Percentiles rank a stretch among this genome's conserved stretches.
phyloP scores from a whole-genome alignment of 1,139 yeast genomes.

The Geotrichum macrosporum region DNA sequence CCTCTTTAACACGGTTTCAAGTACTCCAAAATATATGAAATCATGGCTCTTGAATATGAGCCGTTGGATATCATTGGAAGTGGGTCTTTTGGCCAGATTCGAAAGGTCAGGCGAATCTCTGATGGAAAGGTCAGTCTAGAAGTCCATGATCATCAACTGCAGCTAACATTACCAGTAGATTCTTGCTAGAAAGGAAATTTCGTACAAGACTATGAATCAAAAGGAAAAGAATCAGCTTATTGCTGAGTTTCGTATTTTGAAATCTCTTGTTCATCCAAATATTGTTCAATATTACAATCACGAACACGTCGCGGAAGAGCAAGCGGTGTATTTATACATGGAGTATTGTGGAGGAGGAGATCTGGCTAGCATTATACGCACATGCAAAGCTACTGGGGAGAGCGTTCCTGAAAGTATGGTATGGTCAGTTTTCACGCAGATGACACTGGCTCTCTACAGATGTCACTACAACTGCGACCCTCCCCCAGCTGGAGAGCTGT shows the following conservation, averaged over 20 bases:
- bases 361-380: slow-evolving; percentile 66
- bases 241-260: slow-evolving; percentile 80
- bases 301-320: slow-evolving; percentile 69
- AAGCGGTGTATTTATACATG: slow-evolving; percentile 83
- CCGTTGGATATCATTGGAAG: slow-evolving; percentile 84
- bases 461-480: slow-evolving; percentile 89
- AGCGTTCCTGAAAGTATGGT: slow-evolving; percentile 80
- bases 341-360: slow-evolving; percentile 98
- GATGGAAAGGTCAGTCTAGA: slow-evolving; percentile 35
- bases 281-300: slow-evolving; percentile 85
- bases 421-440: slow-evolving; percentile 88
- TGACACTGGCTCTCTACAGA: slow-evolving; percentile 75
- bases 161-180: slow-evolving; percentile 48
- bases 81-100: slow-evolving; percentile 92
- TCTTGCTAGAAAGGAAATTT: slow-evolving; percentile 85
- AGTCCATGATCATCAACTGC: neutral
- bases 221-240: slow-evolving; percentile 85
- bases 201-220: slow-evolving; percentile 81
- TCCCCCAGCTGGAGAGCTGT: slow-evolving; percentile 56
- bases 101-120: slow-evolving; percentile 58
- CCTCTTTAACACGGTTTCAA: no score
- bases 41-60: slow-evolving; percentile 49
- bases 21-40: neutral
- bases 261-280: slow-evolving; percentile 79
- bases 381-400: slow-evolving; percentile 55